A percentile compares a stretch with the other conserved stretches of the same genome.
Conservation (phyloP, 306 rosid species). For the Delonix regia region DNA sequence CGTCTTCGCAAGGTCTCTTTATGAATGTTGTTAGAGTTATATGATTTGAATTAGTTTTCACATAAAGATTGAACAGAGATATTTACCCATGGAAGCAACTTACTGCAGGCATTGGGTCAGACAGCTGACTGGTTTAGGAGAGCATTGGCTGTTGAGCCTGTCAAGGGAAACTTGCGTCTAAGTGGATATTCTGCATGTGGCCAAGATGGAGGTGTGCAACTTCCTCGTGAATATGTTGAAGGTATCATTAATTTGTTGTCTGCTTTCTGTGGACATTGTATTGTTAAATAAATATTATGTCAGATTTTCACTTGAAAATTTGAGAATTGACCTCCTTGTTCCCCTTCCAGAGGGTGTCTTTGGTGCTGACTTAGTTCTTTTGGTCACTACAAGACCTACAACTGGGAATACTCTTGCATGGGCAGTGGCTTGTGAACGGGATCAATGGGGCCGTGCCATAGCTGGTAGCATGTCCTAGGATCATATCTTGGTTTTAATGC, state of each 20-base stretch:
- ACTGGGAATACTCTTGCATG: conserved; percentile 98
- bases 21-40: conserved; percentile 24
- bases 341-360: conserved; percentile 77
- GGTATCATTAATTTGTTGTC: conserved; percentile 56
- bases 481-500: conserved; percentile 8
- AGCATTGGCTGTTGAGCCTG: conserved; percentile 95
- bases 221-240: conserved; percentile 90
- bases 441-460: conserved; percentile 99
- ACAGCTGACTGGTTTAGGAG: conserved; percentile 95
- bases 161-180: conserved; percentile 88
- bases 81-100: conserved; percentile 38
- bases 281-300: conserved; percentile 18
- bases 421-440: conserved; percentile 99
- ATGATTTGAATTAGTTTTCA: neutral
- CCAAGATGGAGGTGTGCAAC: conserved; percentile 99
- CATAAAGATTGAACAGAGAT: conserved; percentile 16
- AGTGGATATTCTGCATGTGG: conserved; percentile 99
- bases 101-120: conserved; percentile 87
- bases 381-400: conserved; percentile 98
- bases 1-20: conserved; percentile 86
- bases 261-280: conserved; percentile 10
- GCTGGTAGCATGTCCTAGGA: conserved; percentile 67
- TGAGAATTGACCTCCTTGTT: conserved; percentile 27
- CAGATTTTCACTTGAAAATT: conserved; percentile 21
- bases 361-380: conserved; percentile 88